Evolutionary conservation across 2,329 filamentous ascomycete species (phyloP), one percentile per base, ranked within the genome.

Genomic region (Ascochyta rabiei): DNA sequence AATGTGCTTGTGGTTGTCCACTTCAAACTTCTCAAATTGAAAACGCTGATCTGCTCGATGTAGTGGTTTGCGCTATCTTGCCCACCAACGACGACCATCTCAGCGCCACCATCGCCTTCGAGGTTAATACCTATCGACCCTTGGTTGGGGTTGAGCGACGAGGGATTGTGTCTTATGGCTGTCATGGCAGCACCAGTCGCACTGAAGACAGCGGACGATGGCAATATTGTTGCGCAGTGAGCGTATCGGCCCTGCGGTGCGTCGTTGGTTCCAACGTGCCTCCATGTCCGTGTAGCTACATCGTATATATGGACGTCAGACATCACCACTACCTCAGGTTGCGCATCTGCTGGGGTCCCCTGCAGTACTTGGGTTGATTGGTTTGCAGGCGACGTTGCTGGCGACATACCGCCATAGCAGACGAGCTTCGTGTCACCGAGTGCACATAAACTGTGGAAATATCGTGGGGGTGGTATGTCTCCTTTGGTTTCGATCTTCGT

Each of bases 41-140:
- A 99, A 2, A 99, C 91, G 72, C 92, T 98, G 61, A 99, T 96
- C 76, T 99, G 92, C 75, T 99, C 93, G 63, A 99, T 99, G 71
- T 99, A 99, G 74, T 96, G 93, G 74, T 99, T 99, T n/a, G 89
- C 89, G 48, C 90, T 95, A 70, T 99, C 95, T 75, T 99, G 95
- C 0, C 95, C 95, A 56, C 95, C 95, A 7, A 98, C 93, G 13
- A 99, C 89, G 6, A 99, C 85, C 93, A 99, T 97, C 74, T 99
- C 93, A 1, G 95, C 91, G 28, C 95, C 95, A 15, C 95, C 95
- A 18, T 86, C 86, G 0, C 95, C 93, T 74, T 99, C 93, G 56
- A 98, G 87, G 59, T 89, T 89, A 53, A 96, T 88, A 2, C 93
- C 93, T 53, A 97, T 87, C 3, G 89, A 86, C 15, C 93, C 93